phyloP scores from a whole-genome alignment of 1,139 yeast species.

The Geotrichum carabidarum region DNA sequence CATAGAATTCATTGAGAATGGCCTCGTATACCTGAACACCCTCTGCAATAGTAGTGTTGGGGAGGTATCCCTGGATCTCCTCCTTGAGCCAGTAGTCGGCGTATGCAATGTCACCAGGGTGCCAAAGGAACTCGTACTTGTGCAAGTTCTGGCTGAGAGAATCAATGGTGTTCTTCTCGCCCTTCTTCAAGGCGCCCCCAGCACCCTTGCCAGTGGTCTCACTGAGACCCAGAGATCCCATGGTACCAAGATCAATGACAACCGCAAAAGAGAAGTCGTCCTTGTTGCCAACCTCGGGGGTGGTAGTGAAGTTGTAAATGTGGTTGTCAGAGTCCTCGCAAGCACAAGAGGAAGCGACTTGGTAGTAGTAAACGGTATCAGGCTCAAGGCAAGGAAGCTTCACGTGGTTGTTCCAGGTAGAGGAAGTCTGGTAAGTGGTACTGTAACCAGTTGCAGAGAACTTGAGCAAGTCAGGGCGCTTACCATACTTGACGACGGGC shows the following conservation, averaged over 20 bases:
- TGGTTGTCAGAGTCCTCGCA: neutral
- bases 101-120: conserved; percentile 33
- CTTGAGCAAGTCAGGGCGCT: conserved; percentile 22
- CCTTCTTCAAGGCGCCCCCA: conserved; percentile 23
- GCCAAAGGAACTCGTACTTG: conserved; percentile 30
- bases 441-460: conserved; percentile 23
- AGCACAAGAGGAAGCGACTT: conserved; percentile 18
- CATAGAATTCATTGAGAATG: conserved; percentile 28
- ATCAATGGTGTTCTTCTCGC: conserved; percentile 27
- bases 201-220: conserved; percentile 22
- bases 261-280: conserved; percentile 28
- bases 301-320: conserved; percentile 26
- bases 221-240: conserved; percentile 29
- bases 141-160: conserved; percentile 25
- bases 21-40: conserved; percentile 25
- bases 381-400: conserved; percentile 28
- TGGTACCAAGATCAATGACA: conserved; percentile 31
- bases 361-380: conserved; percentile 32
- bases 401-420: conserved; percentile 33
- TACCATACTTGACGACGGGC: conserved; percentile 32
- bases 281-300: conserved; percentile 24
- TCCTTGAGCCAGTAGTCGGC: conserved; percentile 34
- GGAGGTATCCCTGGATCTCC: conserved; percentile 24
- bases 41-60: conserved; percentile 17
- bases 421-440: conserved; percentile 30